Evolutionary conservation across 2,329 filamentous ascomycete species (phyloP).

Genomic region (Fusarium globosum): DNA sequence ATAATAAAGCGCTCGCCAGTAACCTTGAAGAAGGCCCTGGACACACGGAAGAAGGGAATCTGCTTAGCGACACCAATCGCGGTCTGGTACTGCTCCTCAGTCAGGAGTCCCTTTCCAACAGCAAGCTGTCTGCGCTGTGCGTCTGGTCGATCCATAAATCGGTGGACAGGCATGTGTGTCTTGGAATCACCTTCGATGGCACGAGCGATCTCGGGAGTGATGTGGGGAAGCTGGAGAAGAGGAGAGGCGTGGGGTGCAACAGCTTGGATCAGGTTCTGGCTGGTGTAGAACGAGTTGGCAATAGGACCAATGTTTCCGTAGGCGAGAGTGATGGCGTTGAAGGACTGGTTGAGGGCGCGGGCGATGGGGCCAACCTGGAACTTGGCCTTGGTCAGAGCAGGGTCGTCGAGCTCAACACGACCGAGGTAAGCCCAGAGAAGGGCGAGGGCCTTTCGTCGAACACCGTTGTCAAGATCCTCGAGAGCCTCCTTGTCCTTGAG

Average conservation of each 20-base stretch:
- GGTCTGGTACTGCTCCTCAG: slow-evolving; percentile 79
- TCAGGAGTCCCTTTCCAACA: slow-evolving; percentile 77
- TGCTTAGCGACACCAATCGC: slow-evolving; percentile 83
- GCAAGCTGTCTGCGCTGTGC: slow-evolving; percentile 76
- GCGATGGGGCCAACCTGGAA: slow-evolving; percentile 90
- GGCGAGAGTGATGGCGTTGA: slow-evolving; percentile 86
- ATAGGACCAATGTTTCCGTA: slow-evolving; percentile 87
- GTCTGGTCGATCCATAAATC: slow-evolving; percentile 88
- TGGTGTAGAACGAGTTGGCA: slow-evolving; percentile 81
- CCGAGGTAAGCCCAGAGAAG: slow-evolving; percentile 96
- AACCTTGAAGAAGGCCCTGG: slow-evolving; percentile 98
- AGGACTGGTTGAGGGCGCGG: slow-evolving; percentile 84
- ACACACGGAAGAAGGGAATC: slow-evolving; percentile 84
- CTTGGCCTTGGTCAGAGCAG: slow-evolving; percentile 83
- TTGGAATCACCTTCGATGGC: slow-evolving; percentile 81
- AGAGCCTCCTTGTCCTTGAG: slow-evolving; percentile 81
- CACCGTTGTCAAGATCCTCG: slow-evolving; percentile 81
- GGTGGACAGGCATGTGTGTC: slow-evolving; percentile 81
- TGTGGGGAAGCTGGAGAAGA: slow-evolving; percentile 89
- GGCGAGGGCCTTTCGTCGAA: slow-evolving; percentile 85
- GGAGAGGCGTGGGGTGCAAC: slow-evolving; percentile 85
- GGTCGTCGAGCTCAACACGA: slow-evolving; percentile 84
- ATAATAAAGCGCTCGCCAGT: slow-evolving; percentile 93
- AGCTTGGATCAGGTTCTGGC: slow-evolving; percentile 91
- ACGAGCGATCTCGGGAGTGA: slow-evolving; percentile 74